Evolutionary conservation across 305 asterid species (phyloP), one percentile per base, ranked within the genome.

Genomic region (Andrographis paniculata): DNA sequence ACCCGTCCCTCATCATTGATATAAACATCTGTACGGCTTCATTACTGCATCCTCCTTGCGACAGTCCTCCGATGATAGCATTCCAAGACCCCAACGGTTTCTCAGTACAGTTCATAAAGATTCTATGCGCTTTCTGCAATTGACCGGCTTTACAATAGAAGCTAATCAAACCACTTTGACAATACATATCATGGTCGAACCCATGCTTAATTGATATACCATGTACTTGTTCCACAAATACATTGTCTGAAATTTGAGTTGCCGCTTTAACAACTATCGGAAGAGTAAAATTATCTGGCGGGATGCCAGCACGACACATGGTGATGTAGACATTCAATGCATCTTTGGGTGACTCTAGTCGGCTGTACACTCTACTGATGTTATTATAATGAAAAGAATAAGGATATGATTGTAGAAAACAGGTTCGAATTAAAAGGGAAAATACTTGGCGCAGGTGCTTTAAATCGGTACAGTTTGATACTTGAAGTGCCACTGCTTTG

Each of bases 81-180:
- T 89, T 89, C 94, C 93, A 89, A 20, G 95, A 78, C 7, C 97
- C 97, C 73, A 85, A 52, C 58, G 72, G 66, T 56, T 93, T 76
- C 0, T 74, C 81, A 58, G 60, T 13, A 74, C 78, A 79, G 47
- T 71, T 43, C 22, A 30, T 79, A 50, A 88, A 88, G 76, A 88
- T 72, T 50, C 72, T 74, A 1, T 53, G 63, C 0, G 94, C 97
- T 53, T 66, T 58, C 14, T 56, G 74, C 38, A 68, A 58, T 5
- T 65, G 59, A 11, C 94, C 84, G 1, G 47, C 67, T 48, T 77
- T 82, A 0, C 63, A 69, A 12, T 82, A 84, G 40, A 64, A 22
- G 17, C 82, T 72, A 4, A 88, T 79, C 45, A 85, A 73, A 17
- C 93, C 91, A 63, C 94, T 89, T 67, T 78, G 87, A 54, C 82